A percentile compares a stretch with the other conserved stretches of the same genome.
phyloP scores from a whole-genome alignment of 345 rosid species.

The Aethionema arabicum region DNA sequence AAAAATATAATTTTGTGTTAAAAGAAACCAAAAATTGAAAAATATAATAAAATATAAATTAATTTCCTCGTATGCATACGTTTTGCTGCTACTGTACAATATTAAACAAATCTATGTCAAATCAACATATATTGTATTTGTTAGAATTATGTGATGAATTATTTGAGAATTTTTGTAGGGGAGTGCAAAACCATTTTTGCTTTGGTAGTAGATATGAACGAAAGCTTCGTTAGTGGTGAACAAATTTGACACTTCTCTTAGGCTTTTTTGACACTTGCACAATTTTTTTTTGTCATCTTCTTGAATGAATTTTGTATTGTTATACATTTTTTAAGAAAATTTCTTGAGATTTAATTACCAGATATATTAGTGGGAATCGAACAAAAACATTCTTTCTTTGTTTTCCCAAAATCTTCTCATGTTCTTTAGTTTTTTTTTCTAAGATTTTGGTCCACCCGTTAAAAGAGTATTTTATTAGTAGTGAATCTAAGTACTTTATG shows the following conservation, averaged over 20 bases:
- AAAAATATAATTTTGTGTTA: no score
- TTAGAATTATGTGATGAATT: background rate
- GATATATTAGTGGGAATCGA: background rate
- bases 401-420: slow-evolving; percentile 6
- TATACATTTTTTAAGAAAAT: background rate
- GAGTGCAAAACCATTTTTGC: background rate
- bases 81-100: no score
- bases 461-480: background rate
- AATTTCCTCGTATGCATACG: no score
- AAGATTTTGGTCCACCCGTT: slow-evolving; percentile 15
- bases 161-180: background rate
- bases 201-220: background rate
- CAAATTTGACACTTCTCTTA: background rate
- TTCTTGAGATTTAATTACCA: background rate
- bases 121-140: background rate
- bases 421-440: background rate
- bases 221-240: background rate
- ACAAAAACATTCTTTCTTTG: background rate
- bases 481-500: background rate
- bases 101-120: no score
- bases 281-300: background rate
- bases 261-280: background rate
- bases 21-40: no score
- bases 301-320: no score
- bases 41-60: no score